Base-by-base conservation (phyloP, 768 basidiomycete species). In the Podaxis sp. region DNA sequence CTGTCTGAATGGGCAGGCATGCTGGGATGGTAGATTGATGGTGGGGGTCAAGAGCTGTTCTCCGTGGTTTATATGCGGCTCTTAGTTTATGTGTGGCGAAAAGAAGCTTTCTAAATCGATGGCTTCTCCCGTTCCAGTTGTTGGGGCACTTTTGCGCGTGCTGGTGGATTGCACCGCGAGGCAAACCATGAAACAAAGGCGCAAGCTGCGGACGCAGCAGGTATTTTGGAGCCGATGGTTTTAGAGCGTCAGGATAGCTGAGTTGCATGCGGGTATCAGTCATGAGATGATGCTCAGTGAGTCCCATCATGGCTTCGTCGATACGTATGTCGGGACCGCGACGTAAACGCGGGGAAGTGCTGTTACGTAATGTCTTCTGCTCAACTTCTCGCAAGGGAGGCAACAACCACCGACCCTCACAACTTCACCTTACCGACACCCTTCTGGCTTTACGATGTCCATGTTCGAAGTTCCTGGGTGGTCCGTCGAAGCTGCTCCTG, bases 401-500 rank as follows among this genome's bases (percentile, higher is more conserved):
- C 41, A 47, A 33, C 57, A 36, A 27, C 57, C 29, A 33, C 29
- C 29, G 8, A 1, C 8, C 29, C 2, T 8, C 29, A 8, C 46
- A 11, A n/a, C 24, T 33, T 33, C 19, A 13, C 13, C 19, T 8
- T 27, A 5, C 37, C 24, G 22, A 36, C 24, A 27, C 50, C 17
- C 36, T n/a, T 41, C 50, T 29, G 24, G 24, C 59, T 12, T 4
- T n/a, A 41, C 12, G 24, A 62, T 62, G 46, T 62, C 61, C 41
- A 24, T 38, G 36, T 90, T 91, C 72, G 77, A 87, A 47, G 84
- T 90, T 19, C 85, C 88, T 3, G 89, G 89, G 17, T 91, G 89
- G 89, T 79, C 83, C 33, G 74, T 90, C 13, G 73, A 79, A 40
- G 70, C 77, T 22, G 72, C 69, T 7, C 81, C 82, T 5, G 71